phyloP scores from a whole-genome alignment of 768 basidiomycete genomes.

The Kwoniella dejecticola region DNA sequence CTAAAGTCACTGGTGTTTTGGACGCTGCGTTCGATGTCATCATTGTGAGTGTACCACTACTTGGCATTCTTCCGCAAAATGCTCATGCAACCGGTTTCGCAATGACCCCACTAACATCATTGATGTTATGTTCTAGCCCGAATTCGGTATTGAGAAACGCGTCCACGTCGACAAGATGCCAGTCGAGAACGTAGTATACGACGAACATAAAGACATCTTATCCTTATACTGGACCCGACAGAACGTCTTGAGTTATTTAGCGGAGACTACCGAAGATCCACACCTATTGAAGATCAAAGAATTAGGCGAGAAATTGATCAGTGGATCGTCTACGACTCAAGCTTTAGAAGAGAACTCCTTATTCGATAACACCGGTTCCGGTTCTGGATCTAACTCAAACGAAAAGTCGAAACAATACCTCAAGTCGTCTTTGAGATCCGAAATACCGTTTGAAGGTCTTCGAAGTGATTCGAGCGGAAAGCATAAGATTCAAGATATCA shows the following conservation, averaged over 20 bases:
- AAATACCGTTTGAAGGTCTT: slow-evolving; percentile 76
- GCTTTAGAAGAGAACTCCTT: slow-evolving; percentile 83
- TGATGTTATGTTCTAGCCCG: too few species aligned
- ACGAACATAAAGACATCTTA: slow-evolving; percentile 88
- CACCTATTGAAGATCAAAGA: slow-evolving; percentile 92
- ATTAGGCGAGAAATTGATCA: slow-evolving; percentile 76
- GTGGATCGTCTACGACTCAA: slow-evolving; percentile 65
- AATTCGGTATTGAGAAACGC: slow-evolving; percentile 98
- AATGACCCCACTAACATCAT: too few species aligned
- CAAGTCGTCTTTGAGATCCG: slow-evolving; percentile 64
- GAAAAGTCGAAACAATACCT: slow-evolving; percentile 70
- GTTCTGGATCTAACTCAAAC: too few species aligned
- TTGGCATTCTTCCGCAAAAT: too few species aligned
- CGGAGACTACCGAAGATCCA: slow-evolving; percentile 90
- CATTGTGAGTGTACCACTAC: slow-evolving; percentile 63
- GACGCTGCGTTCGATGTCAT: slow-evolving; percentile 97
- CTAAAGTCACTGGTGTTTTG: slow-evolving; percentile 92
- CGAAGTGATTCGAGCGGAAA: slow-evolving; percentile 64
- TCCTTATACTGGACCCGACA: slow-evolving; percentile 87
- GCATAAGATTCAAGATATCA: slow-evolving; percentile 95
- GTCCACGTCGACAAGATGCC: slow-evolving; percentile 99
- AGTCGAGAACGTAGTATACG: slow-evolving; percentile 95
- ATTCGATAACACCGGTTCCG: slow-evolving; percentile 59
- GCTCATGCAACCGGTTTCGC: too few species aligned
- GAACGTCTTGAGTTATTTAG: slow-evolving; percentile 92